Percentiles rank a stretch among this genome's conserved stretches.
These are phyloP conservation scores for Entomophthora muscae DNA, from an alignment of 371 early-diverging fungal species.

Conservation along the genomic window DNA sequence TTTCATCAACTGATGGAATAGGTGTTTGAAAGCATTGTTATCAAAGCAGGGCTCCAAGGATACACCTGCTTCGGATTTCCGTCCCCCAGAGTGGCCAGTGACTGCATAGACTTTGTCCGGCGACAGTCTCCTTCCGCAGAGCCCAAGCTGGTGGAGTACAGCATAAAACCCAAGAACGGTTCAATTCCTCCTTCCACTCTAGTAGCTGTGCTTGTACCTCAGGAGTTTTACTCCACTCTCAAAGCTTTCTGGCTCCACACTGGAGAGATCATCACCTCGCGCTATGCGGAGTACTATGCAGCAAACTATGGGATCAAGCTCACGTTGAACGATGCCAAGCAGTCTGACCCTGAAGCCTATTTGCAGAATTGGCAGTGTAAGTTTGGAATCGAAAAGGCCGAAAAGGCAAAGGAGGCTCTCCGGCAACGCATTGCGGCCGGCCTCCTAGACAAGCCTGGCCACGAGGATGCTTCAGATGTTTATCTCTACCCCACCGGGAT, in stretches of 20 bases:
- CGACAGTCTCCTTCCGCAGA: too few relatives aligned
- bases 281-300: constrained; percentile 55
- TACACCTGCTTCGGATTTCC: too few relatives aligned
- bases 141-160: too few relatives aligned
- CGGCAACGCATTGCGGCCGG: constrained; percentile 58
- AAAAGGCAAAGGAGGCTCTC: constrained; percentile 49
- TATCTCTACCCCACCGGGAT: constrained; percentile 81
- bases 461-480: constrained; percentile 58
- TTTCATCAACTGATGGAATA: too few relatives aligned
- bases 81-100: too few relatives aligned
- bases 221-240: too few relatives aligned
- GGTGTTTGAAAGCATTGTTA: too few relatives aligned
- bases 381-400: constrained; percentile 39
- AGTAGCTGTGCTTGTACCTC: too few relatives aligned
- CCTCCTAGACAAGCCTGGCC: constrained; percentile 19
- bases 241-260: constrained; percentile 92
- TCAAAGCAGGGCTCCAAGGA: too few relatives aligned
- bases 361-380: neutral
- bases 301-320: neutral
- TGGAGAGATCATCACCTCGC: constrained; percentile 74
- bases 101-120: too few relatives aligned
- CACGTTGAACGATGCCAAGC: constrained; percentile 13
- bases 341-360: constrained; percentile 10
- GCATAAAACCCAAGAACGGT: too few relatives aligned
- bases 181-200: too few relatives aligned